Evolutionary conservation across 1,139 yeast species (phyloP), one percentile per base, ranked within the genome.

Genomic region (Hemisphaericaspora subhashii): DNA sequence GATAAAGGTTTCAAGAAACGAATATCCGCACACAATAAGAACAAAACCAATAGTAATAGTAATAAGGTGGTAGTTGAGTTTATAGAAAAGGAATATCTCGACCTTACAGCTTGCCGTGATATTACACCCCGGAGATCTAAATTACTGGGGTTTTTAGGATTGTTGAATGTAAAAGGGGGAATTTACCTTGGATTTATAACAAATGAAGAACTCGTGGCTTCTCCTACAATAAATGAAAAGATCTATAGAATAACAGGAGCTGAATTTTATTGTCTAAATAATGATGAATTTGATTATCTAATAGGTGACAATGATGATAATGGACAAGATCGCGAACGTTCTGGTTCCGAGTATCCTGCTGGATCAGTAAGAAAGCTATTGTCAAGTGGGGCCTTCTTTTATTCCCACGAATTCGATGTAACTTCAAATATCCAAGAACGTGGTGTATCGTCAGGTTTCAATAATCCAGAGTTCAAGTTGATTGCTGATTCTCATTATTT

Each of bases 371-470:
- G 76, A 39, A 76, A 76, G 47, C 58, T 83, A 10, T 62, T 84
- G 21, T 69, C 79, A 11, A 74, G 74, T 51, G 92, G 88, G 0
- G 68, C 80, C 2, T 85, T 84, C 53, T 84, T 76, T 52, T 84
- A 75, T 57, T 81, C 89, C 0, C 67, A 72, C 25, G 74, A 79
- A 42, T 83, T 82, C 53, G 92, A 85, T 55, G 60, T 84, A 25
- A 79, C 87, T 0, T 77, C 80, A 20, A 74, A 67, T 24, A 47
- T 81, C 3, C 88, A 83, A 56, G 85, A 77, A 46, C 60, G 89
- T 48, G 72, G 74, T 0, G 47, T 64, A 33, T 36, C 38, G 28
- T 35, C 43, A 28, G 68, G 70, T 5, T 8, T 5, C 2, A 9
- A 10, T 29, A 42, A 61, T 9, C 20, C 16, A 3, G 43, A 52